These are phyloP conservation scores for Hypholoma fasciculare DNA, from an alignment of 768 basidiomycete genomes.

Conservation along the genomic window DNA sequence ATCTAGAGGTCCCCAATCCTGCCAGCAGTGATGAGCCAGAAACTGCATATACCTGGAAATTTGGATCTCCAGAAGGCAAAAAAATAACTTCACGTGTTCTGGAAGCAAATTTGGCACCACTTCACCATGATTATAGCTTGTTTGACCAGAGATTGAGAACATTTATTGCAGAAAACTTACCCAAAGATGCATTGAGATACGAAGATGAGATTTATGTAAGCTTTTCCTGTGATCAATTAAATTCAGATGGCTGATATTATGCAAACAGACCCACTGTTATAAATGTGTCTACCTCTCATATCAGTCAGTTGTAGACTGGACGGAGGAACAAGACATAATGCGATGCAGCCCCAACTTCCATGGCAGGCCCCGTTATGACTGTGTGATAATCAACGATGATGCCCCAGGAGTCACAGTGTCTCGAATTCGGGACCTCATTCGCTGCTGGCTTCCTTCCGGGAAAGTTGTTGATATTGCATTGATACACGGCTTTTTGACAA, in stretches of 20 bases:
- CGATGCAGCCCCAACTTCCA: slow-evolving; percentile 26
- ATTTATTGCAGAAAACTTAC: slow-evolving; percentile 10
- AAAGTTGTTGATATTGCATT: slow-evolving; percentile 19
- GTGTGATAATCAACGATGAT: slow-evolving; percentile 18
- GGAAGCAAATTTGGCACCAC: neutral
- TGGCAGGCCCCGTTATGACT: slow-evolving; percentile 14
- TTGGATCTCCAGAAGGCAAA: slow-evolving; percentile 11
- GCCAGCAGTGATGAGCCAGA: no score
- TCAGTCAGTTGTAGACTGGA: slow-evolving; percentile 26
- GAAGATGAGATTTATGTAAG: slow-evolving; percentile 17
- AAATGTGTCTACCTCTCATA: slow-evolving; percentile 23
- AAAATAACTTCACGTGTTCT: slow-evolving; percentile 2
- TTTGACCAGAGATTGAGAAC: slow-evolving; percentile 10
- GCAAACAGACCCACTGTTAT: slow-evolving; percentile 16
- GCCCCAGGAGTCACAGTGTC: slow-evolving; percentile 13
- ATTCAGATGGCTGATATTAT: neutral
- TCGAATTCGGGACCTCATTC: slow-evolving; percentile 12
- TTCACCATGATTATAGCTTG: slow-evolving; percentile 2
- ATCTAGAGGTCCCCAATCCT: neutral
- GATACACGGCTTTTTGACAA: slow-evolving; percentile 9
- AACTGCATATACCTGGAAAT: neutral
- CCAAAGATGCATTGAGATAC: slow-evolving; percentile 12
- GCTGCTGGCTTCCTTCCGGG: slow-evolving; percentile 16
- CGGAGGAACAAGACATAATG: slow-evolving; percentile 22
- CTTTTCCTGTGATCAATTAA: neutral